Base-by-base conservation (phyloP, 495 filamentous ascomycete species). In the Lasiosphaeriaceae sp. region DNA sequence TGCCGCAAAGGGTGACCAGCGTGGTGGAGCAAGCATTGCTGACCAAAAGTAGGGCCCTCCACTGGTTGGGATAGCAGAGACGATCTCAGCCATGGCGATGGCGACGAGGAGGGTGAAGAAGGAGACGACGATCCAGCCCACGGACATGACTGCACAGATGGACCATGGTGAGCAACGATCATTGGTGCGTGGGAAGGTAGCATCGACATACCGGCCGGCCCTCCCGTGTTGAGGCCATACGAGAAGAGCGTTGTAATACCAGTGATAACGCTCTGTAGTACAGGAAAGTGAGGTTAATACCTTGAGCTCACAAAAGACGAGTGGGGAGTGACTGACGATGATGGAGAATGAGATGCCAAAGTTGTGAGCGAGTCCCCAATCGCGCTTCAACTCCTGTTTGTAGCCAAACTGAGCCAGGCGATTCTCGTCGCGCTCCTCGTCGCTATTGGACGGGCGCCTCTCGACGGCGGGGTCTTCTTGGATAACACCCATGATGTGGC, bases 31-130 rank as follows among this genome's bases (percentile, higher is more conserved):
- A 21, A 87, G 73, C 56, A 84, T 75, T 26, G 84, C 83, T 3
- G 81, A 75, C 84, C 85, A 88, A 66, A 86, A 87, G 59, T 88
- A 88, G 17, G 83, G 83, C 9, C 84, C 84, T 20, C 83, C 84
- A 35, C 74, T 77, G 3, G 83, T 86, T 0, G 85, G 85, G 58
- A 86, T 81, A 1, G 84, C 83, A 2, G 80, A 84, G 22, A 85
- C 83, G 57, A 87, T 86, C 65, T 87, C 85, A 1, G 83, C 84
- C 79, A 87, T 85, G 49, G 81, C 84, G 54, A 83, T 81, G 52
- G 80, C 79, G 50, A 69, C 65, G 37, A 71, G 62, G 16, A 71
- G 51, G 20, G 66, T 69, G 59, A 69, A 71, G 55, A 69, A 67
- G 49, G 68, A 65, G 3, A 71, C 64, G 20, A 71, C 19, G 35